A percentile compares a stretch with the other conserved stretches of the same genome.
Conservation (phyloP, 768 basidiomycete genomes). For the Phylloporus arenicola region DNA sequence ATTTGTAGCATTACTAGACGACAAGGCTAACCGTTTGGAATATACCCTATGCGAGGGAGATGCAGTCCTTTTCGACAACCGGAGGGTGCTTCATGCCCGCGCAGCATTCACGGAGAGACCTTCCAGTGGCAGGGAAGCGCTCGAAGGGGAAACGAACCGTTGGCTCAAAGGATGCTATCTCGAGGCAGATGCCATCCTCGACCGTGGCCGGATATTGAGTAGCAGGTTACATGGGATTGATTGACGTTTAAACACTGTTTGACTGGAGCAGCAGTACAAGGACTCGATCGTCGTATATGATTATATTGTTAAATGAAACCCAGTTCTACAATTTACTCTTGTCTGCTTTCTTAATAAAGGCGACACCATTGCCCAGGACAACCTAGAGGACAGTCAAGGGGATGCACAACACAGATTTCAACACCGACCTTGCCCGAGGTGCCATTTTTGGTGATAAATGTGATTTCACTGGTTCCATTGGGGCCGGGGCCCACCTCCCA, state of each 20-base stretch:
- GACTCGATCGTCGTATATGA: not conserved
- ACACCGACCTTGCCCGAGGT: conserved; percentile 50
- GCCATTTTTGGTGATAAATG: conserved; percentile 58
- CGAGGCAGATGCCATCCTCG: conserved; percentile 56
- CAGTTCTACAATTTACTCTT: conserved; percentile 38
- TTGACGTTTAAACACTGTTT: not conserved
- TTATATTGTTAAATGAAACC: not conserved
- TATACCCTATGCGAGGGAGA: conserved; percentile 79
- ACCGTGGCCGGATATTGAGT: conserved; percentile 51
- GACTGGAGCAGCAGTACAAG: not conserved
- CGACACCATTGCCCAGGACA: conserved; percentile 57
- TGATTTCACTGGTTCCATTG: conserved; percentile 51
- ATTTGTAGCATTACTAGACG: conserved; percentile 58
- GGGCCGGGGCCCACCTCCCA: conserved; percentile 74
- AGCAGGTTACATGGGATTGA: conserved; percentile 16
- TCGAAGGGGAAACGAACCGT: conserved; percentile 51
- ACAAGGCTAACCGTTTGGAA: conserved; percentile 45
- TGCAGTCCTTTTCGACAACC: conserved; percentile 87
- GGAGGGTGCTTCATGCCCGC: conserved; percentile 82
- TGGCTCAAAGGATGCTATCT: conserved; percentile 92
- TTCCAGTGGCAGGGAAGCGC: conserved; percentile 26
- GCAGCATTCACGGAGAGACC: conserved; percentile 57
- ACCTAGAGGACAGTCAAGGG: conserved; percentile 26
- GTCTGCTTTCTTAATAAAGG: conserved; percentile 52
- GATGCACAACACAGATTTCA: not conserved